A percentile compares a stretch with the other conserved stretches of the same genome.
Conservation (phyloP, 345 rosid species). For the Acer saccharum region DNA sequence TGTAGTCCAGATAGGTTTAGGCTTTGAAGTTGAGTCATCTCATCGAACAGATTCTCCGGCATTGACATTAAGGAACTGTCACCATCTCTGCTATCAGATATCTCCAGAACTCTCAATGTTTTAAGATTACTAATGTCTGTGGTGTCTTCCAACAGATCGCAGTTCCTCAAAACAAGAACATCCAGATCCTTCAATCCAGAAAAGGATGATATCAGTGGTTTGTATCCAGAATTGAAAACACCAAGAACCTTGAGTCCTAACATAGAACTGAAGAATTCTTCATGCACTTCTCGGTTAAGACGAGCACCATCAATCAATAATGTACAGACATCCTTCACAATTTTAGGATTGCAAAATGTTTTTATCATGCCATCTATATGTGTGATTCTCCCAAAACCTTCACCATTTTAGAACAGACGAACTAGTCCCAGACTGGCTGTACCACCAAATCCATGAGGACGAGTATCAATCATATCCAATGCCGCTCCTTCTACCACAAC, state of each 20-base stretch:
- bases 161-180: slow-evolving; percentile 52
- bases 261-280: slow-evolving; percentile 26
- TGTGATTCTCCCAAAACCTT: slow-evolving; percentile 41
- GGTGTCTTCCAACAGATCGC: slow-evolving; percentile 32
- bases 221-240: slow-evolving; percentile 39
- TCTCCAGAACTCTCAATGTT: slow-evolving; percentile 48
- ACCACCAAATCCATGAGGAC: slow-evolving; percentile 30
- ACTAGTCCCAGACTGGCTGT: slow-evolving; percentile 39
- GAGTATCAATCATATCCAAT: slow-evolving; percentile 30
- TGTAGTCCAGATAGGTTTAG: slow-evolving; percentile 51
- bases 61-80: slow-evolving; percentile 31
- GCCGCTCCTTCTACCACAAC: slow-evolving; percentile 44
- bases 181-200: slow-evolving; percentile 27
- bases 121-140: slow-evolving; percentile 22
- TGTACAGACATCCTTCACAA: slow-evolving; percentile 27
- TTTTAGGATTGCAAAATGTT: slow-evolving; percentile 31
- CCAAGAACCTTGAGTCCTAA: slow-evolving; percentile 41
- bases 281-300: no score
- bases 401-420: slow-evolving; percentile 22
- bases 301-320: slow-evolving; percentile 32
- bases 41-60: slow-evolving; percentile 28
- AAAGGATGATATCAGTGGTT: slow-evolving; percentile 25
- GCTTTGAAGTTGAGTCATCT: slow-evolving; percentile 35
- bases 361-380: slow-evolving; percentile 51
- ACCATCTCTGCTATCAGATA: slow-evolving; percentile 22